phyloP scores from a whole-genome alignment of 2,329 filamentous ascomycete genomes.

The Exserohilum rostratum region DNA sequence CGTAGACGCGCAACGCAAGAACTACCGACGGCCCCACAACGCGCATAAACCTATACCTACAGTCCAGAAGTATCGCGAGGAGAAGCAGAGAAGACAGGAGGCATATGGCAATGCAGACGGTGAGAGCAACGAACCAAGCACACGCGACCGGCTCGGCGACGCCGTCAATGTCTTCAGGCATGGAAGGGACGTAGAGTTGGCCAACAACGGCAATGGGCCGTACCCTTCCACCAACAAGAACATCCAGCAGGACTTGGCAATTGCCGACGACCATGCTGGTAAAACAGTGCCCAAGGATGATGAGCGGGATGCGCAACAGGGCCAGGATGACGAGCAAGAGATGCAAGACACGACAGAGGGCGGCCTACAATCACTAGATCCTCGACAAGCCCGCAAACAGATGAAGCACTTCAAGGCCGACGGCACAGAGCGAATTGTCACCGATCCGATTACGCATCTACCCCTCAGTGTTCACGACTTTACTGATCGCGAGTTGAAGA shows the following conservation, averaged over 20 bases:
- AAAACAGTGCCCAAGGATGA: slow-evolving; percentile 19
- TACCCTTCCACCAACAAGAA: slow-evolving; percentile 49
- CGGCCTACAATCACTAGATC: slow-evolving; percentile 44
- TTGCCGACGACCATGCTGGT: slow-evolving; percentile 44
- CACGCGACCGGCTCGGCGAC: slow-evolving; percentile 45
- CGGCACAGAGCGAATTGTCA: slow-evolving; percentile 64
- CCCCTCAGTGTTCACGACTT: slow-evolving; percentile 72
- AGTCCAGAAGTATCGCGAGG: slow-evolving; percentile 54
- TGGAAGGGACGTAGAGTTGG: slow-evolving; percentile 34
- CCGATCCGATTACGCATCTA: slow-evolving; percentile 74
- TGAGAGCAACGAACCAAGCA: slow-evolving; percentile 34
- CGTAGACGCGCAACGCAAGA: slow-evolving; percentile 43
- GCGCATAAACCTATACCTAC: slow-evolving; percentile 54
- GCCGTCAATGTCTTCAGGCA: slow-evolving; percentile 44
- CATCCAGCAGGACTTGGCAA: slow-evolving; percentile 31
- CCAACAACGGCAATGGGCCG: slow-evolving; percentile 33
- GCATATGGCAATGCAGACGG: slow-evolving; percentile 35
- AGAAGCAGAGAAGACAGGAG: slow-evolving; percentile 52
- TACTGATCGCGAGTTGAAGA: slow-evolving; percentile 65
- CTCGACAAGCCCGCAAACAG: slow-evolving; percentile 55
- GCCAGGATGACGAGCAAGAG: slow-evolving; percentile 28
- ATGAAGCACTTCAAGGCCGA: slow-evolving; percentile 58
- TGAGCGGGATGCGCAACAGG: slow-evolving; percentile 21
- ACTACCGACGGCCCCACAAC: slow-evolving; percentile 53
- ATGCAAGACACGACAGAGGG: slow-evolving; percentile 55